phyloP scores from a whole-genome alignment of 1,284 basidiomycete genomes.

The Papiliotrema nemorosa region DNA sequence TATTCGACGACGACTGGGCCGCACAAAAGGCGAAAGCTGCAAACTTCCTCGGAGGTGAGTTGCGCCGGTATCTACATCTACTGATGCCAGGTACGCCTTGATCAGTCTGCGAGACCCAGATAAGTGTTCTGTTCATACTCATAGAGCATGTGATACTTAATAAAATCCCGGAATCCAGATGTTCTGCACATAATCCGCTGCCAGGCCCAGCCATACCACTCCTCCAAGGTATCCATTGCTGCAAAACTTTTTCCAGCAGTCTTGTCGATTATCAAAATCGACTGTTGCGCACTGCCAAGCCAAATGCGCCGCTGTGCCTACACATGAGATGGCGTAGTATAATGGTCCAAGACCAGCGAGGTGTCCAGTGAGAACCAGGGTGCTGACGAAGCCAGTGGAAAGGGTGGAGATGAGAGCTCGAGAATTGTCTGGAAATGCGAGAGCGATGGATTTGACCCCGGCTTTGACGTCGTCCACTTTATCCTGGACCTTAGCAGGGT shows the following conservation, averaged over 20 bases:
- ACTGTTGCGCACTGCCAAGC: slow-evolving; percentile 74
- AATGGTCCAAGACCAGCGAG: slow-evolving; percentile 69
- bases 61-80: background rate
- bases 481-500: slow-evolving; percentile 59
- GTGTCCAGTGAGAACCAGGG: slow-evolving; percentile 74
- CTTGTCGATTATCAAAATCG: slow-evolving; percentile 71
- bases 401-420: slow-evolving; percentile 73
- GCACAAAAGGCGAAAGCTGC: slow-evolving; percentile 37
- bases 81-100: slow-evolving; percentile 14
- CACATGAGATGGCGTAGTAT: slow-evolving; percentile 72
- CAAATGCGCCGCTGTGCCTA: slow-evolving; percentile 72
- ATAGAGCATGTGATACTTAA: background rate
- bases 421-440: slow-evolving; percentile 78
- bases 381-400: slow-evolving; percentile 67
- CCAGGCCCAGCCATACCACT: slow-evolving; percentile 80
- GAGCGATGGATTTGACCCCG: slow-evolving; percentile 90
- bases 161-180: slow-evolving; percentile 23
- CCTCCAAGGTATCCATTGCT: slow-evolving; percentile 86
- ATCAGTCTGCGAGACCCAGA: no score
- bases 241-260: slow-evolving; percentile 89
- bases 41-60: slow-evolving; percentile 42
- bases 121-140: no score
- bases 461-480: slow-evolving; percentile 84
- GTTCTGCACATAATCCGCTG: slow-evolving; percentile 65
- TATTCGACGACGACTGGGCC: slow-evolving; percentile 64